Evolutionary conservation across 352 stramenopile species (phyloP).

Genomic region (Aphanomyces astaci): DNA sequence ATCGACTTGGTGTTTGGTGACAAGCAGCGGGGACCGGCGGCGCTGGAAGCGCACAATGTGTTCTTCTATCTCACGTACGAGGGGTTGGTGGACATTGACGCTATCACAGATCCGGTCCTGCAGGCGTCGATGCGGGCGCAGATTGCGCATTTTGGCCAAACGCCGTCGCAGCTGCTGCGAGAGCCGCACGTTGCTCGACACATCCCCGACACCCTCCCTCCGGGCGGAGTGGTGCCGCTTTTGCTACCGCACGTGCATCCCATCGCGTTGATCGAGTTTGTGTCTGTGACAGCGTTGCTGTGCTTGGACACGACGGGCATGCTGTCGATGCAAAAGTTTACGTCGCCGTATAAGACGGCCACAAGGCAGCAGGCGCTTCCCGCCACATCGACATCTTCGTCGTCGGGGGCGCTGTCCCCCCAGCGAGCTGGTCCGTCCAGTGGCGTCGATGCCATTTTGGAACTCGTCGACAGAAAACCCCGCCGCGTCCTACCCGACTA

Average conservation of each 20-base stretch:
- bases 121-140: slow-evolving; percentile 93
- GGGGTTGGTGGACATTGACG: slow-evolving; percentile 96
- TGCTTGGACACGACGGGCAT: slow-evolving; percentile 64
- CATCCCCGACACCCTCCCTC: background rate
- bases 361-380: slow-evolving; percentile 33
- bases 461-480: slow-evolving; percentile 60
- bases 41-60: slow-evolving; percentile 92
- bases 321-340: slow-evolving; percentile 62
- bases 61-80: slow-evolving; percentile 99
- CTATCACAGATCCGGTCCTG: slow-evolving; percentile 87
- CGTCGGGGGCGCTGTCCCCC: background rate
- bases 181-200: slow-evolving; percentile 65
- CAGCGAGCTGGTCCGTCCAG: slow-evolving; percentile 18
- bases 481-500: slow-evolving; percentile 38
- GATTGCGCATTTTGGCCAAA: slow-evolving; percentile 98
- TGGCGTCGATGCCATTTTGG: slow-evolving; percentile 36
- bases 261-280: slow-evolving; percentile 43
- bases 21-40: slow-evolving; percentile 66
- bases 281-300: slow-evolving; percentile 41
- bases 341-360: slow-evolving; percentile 17
- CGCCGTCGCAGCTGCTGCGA: slow-evolving; percentile 93
- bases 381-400: background rate
- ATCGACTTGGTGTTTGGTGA: slow-evolving; percentile 82
- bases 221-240: background rate
- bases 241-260: slow-evolving; percentile 52